Evolutionary conservation across 2,329 filamentous ascomycete genomes (phyloP), one percentile per base, ranked within the genome.

Genomic region (Aureobasidium sp.): DNA sequence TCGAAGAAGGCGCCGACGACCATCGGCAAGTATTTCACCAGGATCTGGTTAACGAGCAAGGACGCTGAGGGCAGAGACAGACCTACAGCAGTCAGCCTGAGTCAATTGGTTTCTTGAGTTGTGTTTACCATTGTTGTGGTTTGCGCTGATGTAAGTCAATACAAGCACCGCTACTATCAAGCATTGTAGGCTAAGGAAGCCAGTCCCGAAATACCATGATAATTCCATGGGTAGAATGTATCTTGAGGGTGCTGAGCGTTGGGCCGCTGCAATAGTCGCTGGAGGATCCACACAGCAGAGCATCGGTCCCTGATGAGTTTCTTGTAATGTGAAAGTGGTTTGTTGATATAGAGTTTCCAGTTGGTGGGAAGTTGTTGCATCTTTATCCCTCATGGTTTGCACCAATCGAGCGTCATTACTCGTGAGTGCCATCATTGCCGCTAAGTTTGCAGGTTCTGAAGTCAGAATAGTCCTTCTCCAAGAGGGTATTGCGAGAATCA

Each of bases 1-100:
- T 87, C 84, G 0, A 85, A 72, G 0, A 85, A 58, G 0, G 83
- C 86, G 0, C 82, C 79, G 3, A 86, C 71, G 0, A 76, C 73
- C 0, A 81, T 85, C 0, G 83, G 83, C 0, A 85, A 69, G 53
- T 84, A 85, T 48, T 77, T 79, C 47, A 76, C 71, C 0, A 79
- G 21, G 0, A 80, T 49, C 37, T 79, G 75, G 15, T 72, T 70
- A 0, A 77, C 67, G 30, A 79, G 65, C 0, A 65, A 67, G 16
- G 69, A 73, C 0, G 66, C 48, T 0, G 75, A 75, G 0, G 75
- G 74, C 2, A 75, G 58, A 1, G 72, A 61, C 2, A 79, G 58
- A 2, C 77, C 75, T 75, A 21, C 21, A 21, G 1, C 1, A 21
- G 21, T 21, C 1, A 21, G 21, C 21, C 1, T 1, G 21, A 21